Conservation (phyloP, 1,139 yeast species). For the Candida labiduridarum region DNA sequence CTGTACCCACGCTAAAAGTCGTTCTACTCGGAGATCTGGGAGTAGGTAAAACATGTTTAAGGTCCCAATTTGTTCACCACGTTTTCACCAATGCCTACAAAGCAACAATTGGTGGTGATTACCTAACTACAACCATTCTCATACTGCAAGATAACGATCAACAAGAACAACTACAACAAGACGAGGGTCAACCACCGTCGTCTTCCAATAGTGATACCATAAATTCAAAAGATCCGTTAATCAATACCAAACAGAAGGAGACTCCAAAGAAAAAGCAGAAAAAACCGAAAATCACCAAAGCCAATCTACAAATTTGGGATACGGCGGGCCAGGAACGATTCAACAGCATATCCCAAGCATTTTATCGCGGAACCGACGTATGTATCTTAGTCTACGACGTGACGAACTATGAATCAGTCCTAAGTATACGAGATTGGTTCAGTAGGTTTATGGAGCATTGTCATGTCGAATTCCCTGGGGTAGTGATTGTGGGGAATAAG, state of each 20-base stretch:
- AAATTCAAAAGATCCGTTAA: not conserved
- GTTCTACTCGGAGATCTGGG: conserved; percentile 63
- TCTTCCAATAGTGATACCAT: not conserved
- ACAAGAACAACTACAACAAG: conserved; percentile 2
- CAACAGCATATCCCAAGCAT: conserved; percentile 59
- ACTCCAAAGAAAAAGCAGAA: not conserved
- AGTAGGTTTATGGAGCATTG: conserved; percentile 52
- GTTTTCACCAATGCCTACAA: conserved; percentile 59
- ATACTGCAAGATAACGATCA: conserved; percentile 11
- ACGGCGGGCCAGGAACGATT: conserved; percentile 71
- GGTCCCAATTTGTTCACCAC: conserved; percentile 61
- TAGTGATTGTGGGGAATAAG: conserved; percentile 60
- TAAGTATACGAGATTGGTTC: conserved; percentile 55
- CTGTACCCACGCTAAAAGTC: conserved; percentile 44
- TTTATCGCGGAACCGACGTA: conserved; percentile 63
- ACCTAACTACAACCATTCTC: conserved; percentile 49
- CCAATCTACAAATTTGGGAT: conserved; percentile 62
- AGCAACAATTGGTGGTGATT: conserved; percentile 67
- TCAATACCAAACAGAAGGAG: not conserved
- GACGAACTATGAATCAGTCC: conserved; percentile 56
- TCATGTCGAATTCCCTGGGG: conserved; percentile 51
- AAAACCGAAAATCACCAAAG: conserved; percentile 16
- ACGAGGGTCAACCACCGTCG: not conserved
- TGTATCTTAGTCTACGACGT: conserved; percentile 60
- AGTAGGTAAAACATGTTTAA: conserved; percentile 62